A percentile compares a stretch with the other conserved stretches of the same genome.
Evolutionary conservation across 306 rosid species (phyloP).

Genomic region (Dryas octopetala): DNA sequence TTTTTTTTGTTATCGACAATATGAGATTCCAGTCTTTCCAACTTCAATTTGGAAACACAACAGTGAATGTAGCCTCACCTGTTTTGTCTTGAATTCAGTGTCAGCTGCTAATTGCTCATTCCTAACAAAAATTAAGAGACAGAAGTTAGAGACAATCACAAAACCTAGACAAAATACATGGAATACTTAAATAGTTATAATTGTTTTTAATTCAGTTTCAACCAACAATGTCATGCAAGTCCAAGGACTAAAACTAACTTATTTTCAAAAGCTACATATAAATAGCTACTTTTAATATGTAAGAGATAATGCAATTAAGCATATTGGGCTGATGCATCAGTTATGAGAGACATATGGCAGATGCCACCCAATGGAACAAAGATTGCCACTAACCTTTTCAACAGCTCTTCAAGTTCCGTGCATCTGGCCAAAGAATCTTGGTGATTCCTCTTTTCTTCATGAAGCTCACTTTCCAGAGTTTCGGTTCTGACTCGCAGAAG

Average conservation of each 20-base stretch:
- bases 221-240: slow-evolving; percentile 10
- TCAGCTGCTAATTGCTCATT: slow-evolving; percentile 45
- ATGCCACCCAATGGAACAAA: background rate
- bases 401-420: slow-evolving; percentile 70
- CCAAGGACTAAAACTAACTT: background rate
- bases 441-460: slow-evolving; percentile 72
- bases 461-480: slow-evolving; percentile 67
- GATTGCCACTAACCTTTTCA: slow-evolving; percentile 59
- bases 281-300: background rate
- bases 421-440: slow-evolving; percentile 63
- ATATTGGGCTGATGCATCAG: background rate
- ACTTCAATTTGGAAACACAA: background rate
- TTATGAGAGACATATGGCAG: background rate
- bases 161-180: background rate
- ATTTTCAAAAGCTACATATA: background rate
- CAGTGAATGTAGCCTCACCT: slow-evolving; percentile 47
- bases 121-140: slow-evolving; percentile 42
- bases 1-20: background rate
- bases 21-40: background rate
- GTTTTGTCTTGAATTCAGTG: slow-evolving; percentile 48
- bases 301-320: background rate
- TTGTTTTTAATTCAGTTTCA: background rate
- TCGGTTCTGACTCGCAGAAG: slow-evolving; percentile 56
- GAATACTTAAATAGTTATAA: background rate
- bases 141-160: slow-evolving; percentile 30